These are phyloP conservation scores for Centrapalus pauciflorus DNA, from an alignment of 129 eudicot genomes.

Conservation along the genomic window DNA sequence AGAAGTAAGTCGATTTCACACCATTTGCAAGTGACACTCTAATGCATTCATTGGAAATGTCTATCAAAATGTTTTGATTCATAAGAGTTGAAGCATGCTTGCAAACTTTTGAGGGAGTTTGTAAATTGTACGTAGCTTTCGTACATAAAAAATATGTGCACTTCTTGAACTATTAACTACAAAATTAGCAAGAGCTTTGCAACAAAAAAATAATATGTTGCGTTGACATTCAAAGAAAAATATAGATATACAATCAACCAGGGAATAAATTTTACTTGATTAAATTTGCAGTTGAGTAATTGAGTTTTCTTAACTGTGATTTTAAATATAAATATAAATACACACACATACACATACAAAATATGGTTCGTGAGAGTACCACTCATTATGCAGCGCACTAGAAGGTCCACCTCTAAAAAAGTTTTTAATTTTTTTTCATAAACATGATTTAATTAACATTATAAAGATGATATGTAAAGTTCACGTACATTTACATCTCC, in stretches of 20 bases:
- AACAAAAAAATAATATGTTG: not conserved
- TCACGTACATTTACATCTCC: no score
- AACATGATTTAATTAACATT: no score
- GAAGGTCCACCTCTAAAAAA: no score
- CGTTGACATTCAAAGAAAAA: not conserved
- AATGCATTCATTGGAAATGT: not conserved
- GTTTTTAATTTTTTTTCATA: no score
- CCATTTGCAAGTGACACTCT: not conserved
- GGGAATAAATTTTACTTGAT: not conserved
- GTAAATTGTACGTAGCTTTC: not conserved
- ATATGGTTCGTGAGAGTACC: no score
- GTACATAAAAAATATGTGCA: not conserved
- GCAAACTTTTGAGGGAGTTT: not conserved
- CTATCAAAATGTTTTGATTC: not conserved
- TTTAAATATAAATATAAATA: no score
- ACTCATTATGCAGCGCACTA: no score
- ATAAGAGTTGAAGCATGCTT: not conserved
- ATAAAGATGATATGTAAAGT: no score
- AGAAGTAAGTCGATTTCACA: not conserved
- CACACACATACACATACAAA: no score
- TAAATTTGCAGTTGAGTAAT: not conserved
- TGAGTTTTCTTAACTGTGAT: not conserved
- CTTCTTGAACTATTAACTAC: not conserved
- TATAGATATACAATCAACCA: not conserved
- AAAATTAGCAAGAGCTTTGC: not conserved